These are phyloP conservation scores for Ceratonia siliqua DNA, from an alignment of 306 rosid species.

Conservation along the genomic window DNA sequence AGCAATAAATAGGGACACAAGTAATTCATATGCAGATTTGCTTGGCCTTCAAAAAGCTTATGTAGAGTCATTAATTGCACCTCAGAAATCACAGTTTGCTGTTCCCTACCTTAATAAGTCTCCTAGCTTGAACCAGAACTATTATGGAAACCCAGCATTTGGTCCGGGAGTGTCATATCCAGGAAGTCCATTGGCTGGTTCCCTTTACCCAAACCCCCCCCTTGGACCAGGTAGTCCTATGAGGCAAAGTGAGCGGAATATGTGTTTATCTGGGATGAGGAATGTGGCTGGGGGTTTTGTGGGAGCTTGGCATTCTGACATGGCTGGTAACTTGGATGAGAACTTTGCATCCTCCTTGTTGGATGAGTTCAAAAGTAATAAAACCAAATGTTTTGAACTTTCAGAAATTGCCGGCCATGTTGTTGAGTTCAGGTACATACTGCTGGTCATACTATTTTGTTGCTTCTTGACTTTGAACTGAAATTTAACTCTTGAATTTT, in stretches of 20 bases:
- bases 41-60: constrained; percentile 78
- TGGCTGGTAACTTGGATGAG: constrained; percentile 61
- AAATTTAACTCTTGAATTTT: constrained; percentile 14
- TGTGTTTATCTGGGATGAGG: constrained; percentile 74
- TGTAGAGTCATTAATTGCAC: constrained; percentile 58
- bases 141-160: constrained; percentile 50
- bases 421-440: constrained; percentile 74
- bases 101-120: constrained; percentile 68
- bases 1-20: constrained; percentile 64
- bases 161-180: constrained; percentile 67
- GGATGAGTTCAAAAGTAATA: constrained; percentile 88
- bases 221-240: constrained; percentile 87
- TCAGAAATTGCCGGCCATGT: constrained; percentile 70
- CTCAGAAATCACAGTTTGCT: constrained; percentile 68
- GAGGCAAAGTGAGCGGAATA: constrained; percentile 66
- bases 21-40: constrained; percentile 59
- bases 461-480: constrained; percentile 19
- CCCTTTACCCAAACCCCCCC: constrained; percentile 69
- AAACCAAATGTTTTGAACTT: constrained; percentile 86
- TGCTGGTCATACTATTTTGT: constrained; percentile 28
- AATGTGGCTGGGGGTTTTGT: constrained; percentile 54
- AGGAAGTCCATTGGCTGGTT: constrained; percentile 80
- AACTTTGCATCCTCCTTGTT: constrained; percentile 74
- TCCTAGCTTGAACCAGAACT: constrained; percentile 63
- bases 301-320: constrained; percentile 82